Conservation (phyloP, 805 yeast genomes). For the Kuraishia hungarica region DNA sequence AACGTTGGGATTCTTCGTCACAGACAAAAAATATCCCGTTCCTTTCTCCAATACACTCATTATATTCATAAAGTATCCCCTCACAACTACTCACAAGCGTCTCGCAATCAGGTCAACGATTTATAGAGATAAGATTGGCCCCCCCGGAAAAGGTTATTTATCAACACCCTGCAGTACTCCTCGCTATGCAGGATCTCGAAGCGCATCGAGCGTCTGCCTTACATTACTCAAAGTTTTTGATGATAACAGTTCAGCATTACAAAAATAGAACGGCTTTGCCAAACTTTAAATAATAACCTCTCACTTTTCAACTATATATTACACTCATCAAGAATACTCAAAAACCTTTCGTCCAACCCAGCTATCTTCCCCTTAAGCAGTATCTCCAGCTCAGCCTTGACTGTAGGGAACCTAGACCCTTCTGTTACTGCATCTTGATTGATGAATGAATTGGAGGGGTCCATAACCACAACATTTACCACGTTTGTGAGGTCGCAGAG, state of each 20-base stretch:
- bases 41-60: not conserved
- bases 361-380: slow-evolving; percentile 10
- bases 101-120: not conserved
- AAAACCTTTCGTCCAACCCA: slow-evolving; percentile 10
- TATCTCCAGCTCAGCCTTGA: slow-evolving; percentile 11
- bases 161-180: not conserved
- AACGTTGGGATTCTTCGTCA: not conserved
- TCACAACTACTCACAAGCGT: not conserved
- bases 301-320: not conserved
- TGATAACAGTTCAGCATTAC: too few relatives aligned
- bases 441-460: not conserved
- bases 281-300: too few relatives aligned
- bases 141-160: too few relatives aligned
- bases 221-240: not conserved
- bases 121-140: too few relatives aligned
- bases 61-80: not conserved
- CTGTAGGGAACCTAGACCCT: not conserved
- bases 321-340: slow-evolving; percentile 8
- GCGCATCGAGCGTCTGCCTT: not conserved
- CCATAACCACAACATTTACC: slow-evolving; percentile 2
- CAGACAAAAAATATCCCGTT: not conserved
- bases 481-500: slow-evolving; percentile 10
- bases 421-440: not conserved
- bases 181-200: not conserved
- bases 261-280: too few relatives aligned